Conservation (phyloP, 2,329 filamentous ascomycete genomes). For the Verticillium albo-atrum region DNA sequence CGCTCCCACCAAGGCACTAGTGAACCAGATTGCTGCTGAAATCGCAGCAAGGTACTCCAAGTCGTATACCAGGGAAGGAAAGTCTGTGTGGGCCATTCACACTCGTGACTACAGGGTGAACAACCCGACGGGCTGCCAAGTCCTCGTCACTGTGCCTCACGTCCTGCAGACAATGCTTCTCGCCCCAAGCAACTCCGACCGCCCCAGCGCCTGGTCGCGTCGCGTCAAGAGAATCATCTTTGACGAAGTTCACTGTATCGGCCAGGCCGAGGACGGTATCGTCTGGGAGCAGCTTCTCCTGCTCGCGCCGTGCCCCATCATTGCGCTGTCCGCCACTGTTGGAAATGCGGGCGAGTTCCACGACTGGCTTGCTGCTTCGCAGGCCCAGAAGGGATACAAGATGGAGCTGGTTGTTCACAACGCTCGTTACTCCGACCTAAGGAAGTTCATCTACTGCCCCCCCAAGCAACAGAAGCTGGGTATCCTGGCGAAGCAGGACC, state of each 20-base stretch:
- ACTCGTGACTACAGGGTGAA: constrained; percentile 73
- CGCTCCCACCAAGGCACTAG: constrained; percentile 75
- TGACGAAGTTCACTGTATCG: constrained; percentile 78
- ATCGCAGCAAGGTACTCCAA: constrained; percentile 72
- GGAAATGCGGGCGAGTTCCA: constrained; percentile 70
- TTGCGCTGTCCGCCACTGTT: constrained; percentile 75
- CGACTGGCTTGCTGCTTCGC: constrained; percentile 61
- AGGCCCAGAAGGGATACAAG: constrained; percentile 57
- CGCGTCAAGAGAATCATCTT: constrained; percentile 74
- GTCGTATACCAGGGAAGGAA: constrained; percentile 52
- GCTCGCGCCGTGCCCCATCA: constrained; percentile 70
- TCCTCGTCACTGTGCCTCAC: constrained; percentile 73
- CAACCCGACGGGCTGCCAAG: constrained; percentile 66
- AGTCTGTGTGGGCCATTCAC: constrained; percentile 75
- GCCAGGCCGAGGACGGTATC: constrained; percentile 52
- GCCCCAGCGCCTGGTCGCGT: constrained; percentile 52
- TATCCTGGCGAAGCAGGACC: constrained; percentile 20
- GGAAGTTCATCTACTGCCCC: constrained; percentile 66
- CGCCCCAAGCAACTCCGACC: constrained; percentile 57
- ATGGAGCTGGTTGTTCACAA: constrained; percentile 65
- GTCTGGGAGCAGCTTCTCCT: constrained; percentile 72
- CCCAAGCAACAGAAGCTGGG: not conserved
- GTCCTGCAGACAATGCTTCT: constrained; percentile 76
- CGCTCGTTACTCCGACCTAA: constrained; percentile 69
- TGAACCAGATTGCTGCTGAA: constrained; percentile 80